Percentiles rank a stretch among this genome's conserved stretches.
These are phyloP conservation scores for Clathrospora elynae DNA, from an alignment of 2,329 filamentous ascomycete species.

Conservation along the genomic window DNA sequence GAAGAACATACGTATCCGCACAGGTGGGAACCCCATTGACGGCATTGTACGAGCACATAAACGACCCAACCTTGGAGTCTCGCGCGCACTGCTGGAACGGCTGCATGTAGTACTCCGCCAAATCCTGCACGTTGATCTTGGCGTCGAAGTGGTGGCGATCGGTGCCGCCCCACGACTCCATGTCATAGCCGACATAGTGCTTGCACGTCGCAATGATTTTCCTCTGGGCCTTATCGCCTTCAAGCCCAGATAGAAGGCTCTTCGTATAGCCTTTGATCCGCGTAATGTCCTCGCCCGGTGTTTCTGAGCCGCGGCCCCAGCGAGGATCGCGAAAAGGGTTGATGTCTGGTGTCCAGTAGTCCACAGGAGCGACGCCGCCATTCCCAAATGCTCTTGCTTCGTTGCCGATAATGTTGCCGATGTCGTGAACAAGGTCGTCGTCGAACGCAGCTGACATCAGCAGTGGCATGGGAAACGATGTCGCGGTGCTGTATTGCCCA, in stretches of 20 bases:
- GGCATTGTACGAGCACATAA: slow-evolving; percentile 65
- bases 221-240: slow-evolving; percentile 22
- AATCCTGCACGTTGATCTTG: slow-evolving; percentile 63
- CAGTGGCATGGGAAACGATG: slow-evolving; percentile 69
- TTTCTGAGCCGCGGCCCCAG: slow-evolving; percentile 64
- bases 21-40: slow-evolving; percentile 71
- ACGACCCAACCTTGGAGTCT: slow-evolving; percentile 51
- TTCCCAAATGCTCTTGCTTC: slow-evolving; percentile 71
- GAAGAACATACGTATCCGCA: slow-evolving; percentile 65
- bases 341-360: slow-evolving; percentile 71
- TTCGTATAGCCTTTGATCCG: slow-evolving; percentile 55
- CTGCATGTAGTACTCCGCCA: slow-evolving; percentile 70
- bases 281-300: slow-evolving; percentile 62
- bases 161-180: slow-evolving; percentile 39
- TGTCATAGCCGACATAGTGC: slow-evolving; percentile 49
- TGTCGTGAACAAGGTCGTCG: slow-evolving; percentile 62
- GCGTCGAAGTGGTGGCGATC: slow-evolving; percentile 59
- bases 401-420: slow-evolving; percentile 62
- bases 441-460: slow-evolving; percentile 67
- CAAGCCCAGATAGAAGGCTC: slow-evolving; percentile 35
- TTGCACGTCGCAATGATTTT: slow-evolving; percentile 55
- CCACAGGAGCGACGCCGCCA: slow-evolving; percentile 56
- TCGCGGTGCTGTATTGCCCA: slow-evolving; percentile 64
- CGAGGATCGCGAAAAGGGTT: slow-evolving; percentile 68
- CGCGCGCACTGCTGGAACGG: slow-evolving; percentile 62